Evolutionary conservation across 257 asterid genomes (phyloP).

Genomic region (Solanum chiquidenum): DNA sequence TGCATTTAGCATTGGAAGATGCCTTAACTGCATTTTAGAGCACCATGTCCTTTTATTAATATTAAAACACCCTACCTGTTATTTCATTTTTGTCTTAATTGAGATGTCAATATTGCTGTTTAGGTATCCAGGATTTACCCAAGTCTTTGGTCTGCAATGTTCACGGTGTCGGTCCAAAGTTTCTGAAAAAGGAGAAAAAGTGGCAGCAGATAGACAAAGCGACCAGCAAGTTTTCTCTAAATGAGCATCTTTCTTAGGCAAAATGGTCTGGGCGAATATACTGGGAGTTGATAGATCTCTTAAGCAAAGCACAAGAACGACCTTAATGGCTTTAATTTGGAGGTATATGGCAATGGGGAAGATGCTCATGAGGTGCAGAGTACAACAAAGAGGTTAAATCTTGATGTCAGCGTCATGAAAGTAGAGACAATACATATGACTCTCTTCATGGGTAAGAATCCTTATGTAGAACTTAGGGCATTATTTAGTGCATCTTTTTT

Average conservation of each 20-base stretch:
- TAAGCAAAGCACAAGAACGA: slow-evolving; percentile 60
- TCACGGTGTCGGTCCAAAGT: slow-evolving; percentile 80
- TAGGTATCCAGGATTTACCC: slow-evolving; percentile 85
- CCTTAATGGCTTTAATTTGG: slow-evolving; percentile 85
- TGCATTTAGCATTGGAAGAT: not conserved
- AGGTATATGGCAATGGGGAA: slow-evolving; percentile 84
- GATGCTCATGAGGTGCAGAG: slow-evolving; percentile 85
- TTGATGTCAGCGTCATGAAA: slow-evolving; percentile 6
- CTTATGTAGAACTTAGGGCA: not conserved
- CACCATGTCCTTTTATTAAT: not conserved
- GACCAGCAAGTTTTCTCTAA: slow-evolving; percentile 69
- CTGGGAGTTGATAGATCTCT: slow-evolving; percentile 71
- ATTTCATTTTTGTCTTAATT: not conserved
- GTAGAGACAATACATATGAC: slow-evolving; percentile 91
- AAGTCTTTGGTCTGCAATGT: slow-evolving; percentile 78
- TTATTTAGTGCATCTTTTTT: not conserved
- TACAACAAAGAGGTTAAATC: slow-evolving; percentile 16
- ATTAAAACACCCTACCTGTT: not conserved
- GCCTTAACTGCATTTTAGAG: not conserved
- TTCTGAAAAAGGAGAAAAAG: slow-evolving; percentile 70
- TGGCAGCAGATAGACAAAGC: slow-evolving; percentile 66
- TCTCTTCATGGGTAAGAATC: slow-evolving; percentile 67
- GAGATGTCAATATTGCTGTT: not conserved
- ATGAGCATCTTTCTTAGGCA: slow-evolving; percentile 90
- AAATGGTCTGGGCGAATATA: slow-evolving; percentile 98